Evolutionary conservation across 2,329 filamentous ascomycete species (phyloP), one percentile per base, ranked within the genome.

Genomic region (Claviceps maximensis): DNA sequence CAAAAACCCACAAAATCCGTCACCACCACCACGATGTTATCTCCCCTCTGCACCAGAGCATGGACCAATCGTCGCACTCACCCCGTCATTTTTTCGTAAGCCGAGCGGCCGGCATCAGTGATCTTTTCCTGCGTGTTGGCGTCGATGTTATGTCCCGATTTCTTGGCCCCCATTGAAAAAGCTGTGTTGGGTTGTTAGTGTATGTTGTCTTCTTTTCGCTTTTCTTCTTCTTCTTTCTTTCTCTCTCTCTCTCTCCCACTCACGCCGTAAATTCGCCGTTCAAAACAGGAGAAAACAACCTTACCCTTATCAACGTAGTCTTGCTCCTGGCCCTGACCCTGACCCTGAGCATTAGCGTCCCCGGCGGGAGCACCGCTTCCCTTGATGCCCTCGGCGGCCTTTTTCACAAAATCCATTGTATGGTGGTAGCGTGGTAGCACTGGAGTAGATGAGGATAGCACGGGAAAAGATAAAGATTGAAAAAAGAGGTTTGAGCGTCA

Each of bases 221-320:
- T 29, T 29, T 29, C n/a, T 29, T 29, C 27, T 29, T 29, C 9
- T 29, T 29, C 2, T 9, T 29, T 29, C 9, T 29, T 29, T 29
- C 9, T 29, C 9, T 29, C 27, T 29, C 27, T 29, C 27, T 29
- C 27, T 29, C 9, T 29, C 9, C 27, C 9, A 6, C 27, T 29
- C 27, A 6, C 9, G n/a, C n/a, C n/a, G n/a, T n/a, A n/a, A n/a
- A n/a, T 29, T 29, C 27, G 27, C 9, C 27, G 5, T 29, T 9
- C 5, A 4, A 29, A 4, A 29, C 27, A 6, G 4, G 7, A 10
- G 10, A 12, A 15, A 38, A 12, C 33, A 19, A 15, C 27, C 23
- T 13, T 55, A 71, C 69, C 67, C 64, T 70, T 71, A 59, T 71
- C 69, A 2, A 64, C 58, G 54, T 69, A 69, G 57, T 72, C 70